These are phyloP conservation scores for Aquilaria sinensis DNA, from an alignment of 345 rosid genomes.

Conservation along the genomic window DNA sequence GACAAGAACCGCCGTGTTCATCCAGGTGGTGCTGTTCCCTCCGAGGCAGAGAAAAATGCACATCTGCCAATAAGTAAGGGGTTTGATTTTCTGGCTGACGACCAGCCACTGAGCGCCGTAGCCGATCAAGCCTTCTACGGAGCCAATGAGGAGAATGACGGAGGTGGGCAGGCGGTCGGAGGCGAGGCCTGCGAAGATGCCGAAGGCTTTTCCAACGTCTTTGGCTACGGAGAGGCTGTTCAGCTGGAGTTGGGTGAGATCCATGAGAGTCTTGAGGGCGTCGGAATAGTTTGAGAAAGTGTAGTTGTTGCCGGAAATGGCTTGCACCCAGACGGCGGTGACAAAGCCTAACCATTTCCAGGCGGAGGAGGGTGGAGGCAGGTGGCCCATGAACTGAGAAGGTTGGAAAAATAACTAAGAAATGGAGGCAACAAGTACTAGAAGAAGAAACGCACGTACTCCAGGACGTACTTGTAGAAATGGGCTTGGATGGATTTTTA, in stretches of 20 bases:
- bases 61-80: slow-evolving; percentile 88
- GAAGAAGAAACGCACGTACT: too few relatives aligned
- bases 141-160: slow-evolving; percentile 66
- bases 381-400: too few relatives aligned
- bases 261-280: slow-evolving; percentile 79
- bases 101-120: slow-evolving; percentile 97
- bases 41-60: slow-evolving; percentile 85
- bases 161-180: slow-evolving; percentile 71
- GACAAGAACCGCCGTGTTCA: slow-evolving; percentile 92
- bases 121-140: slow-evolving; percentile 77
- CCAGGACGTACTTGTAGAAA: too few relatives aligned
- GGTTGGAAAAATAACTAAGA: too few relatives aligned
- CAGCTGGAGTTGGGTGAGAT: slow-evolving; percentile 71
- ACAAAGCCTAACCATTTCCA: slow-evolving; percentile 93
- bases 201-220: slow-evolving; percentile 93
- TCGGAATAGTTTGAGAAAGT: slow-evolving; percentile 89
- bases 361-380: slow-evolving; percentile 16
- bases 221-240: slow-evolving; percentile 83
- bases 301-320: slow-evolving; percentile 93
- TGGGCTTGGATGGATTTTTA: too few relatives aligned
- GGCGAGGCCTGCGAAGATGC: slow-evolving; percentile 86
- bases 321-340: slow-evolving; percentile 91
- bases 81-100: slow-evolving; percentile 56
- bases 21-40: slow-evolving; percentile 97
- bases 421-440: too few relatives aligned